Base-by-base conservation (phyloP, 441 rosid species). In the Gossypium gossypioides region DNA sequence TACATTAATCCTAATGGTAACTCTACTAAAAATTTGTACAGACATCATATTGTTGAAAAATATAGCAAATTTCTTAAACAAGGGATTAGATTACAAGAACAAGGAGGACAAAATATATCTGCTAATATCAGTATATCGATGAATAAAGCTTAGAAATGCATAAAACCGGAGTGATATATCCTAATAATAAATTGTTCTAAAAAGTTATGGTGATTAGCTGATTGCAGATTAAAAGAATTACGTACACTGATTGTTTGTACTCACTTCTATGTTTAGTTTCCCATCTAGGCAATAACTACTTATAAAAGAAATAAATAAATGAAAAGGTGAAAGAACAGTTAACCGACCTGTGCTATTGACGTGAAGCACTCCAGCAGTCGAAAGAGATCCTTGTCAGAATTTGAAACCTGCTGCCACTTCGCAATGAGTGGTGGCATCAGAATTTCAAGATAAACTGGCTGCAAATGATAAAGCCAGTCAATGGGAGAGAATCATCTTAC, bases 311-410 rank as follows among this genome's bases (percentile, higher is more conserved):
- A 7, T 1, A 60, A 60, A 29, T n/a, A 60, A 60, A 29, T 29
- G 34, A 60, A 60, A 62, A 44, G 57, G 15, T 22, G 5, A 3
- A 22, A 46, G 4, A 58, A 75, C 32, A 68, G 58, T 22, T 55
- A 61, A 69, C 62, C 70, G 72, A 91, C 99, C 96, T 87, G 92
- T 68, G 97, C 94, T 75, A 93, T 87, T 71, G 98, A 96, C 72
- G 99, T 93, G 82, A 96, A 93, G 81, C 99, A 96, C 76, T 93
- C 99, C 1, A 96, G 86, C 82, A 96, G 78, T 15, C 94, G 98
- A 81, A 93, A 88, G 58, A 96, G 85, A 75, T 93, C 99, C 83
- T 91, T 96, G 81, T 96, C 99, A 75, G 91, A 79, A 80, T 96
- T 90, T 75, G 97, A 83, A 74, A 96, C 89, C 78, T 89, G 97